Conservation (phyloP, 257 asterid species). For the Solanum gracilifrons region DNA sequence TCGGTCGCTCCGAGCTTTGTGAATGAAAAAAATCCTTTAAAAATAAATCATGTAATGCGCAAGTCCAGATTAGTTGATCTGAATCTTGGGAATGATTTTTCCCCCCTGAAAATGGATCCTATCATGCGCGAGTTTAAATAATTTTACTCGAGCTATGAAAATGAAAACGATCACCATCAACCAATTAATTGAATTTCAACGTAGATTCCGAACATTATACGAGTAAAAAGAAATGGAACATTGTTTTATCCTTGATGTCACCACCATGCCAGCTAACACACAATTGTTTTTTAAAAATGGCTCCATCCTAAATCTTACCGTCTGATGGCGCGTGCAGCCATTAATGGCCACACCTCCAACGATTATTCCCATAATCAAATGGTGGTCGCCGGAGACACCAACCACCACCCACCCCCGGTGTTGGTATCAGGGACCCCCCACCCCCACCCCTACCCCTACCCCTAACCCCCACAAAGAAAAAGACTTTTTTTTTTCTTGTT, state of each 20-base stretch:
- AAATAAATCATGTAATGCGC: background rate
- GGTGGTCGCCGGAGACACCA: background rate
- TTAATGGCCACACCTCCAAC: background rate
- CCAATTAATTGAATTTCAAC: too few relatives aligned
- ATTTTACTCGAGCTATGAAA: background rate
- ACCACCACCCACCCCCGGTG: background rate
- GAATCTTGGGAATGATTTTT: background rate
- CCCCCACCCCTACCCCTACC: background rate
- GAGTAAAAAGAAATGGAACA: background rate
- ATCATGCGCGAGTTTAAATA: accelerated
- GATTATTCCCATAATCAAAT: constrained; percentile 26
- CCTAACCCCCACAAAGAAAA: background rate
- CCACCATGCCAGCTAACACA: background rate
- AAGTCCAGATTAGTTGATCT: background rate
- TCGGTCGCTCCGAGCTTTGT: accelerated
- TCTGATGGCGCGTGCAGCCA: constrained; percentile 1
- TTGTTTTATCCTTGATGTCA: background rate
- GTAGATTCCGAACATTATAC: too few relatives aligned
- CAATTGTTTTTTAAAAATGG: background rate
- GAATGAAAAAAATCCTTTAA: too few relatives aligned
- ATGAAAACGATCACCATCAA: too few relatives aligned
- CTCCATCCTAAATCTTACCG: background rate
- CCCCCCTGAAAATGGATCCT: background rate
- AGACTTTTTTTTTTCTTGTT: background rate
- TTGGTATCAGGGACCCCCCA: background rate